Evolutionary conservation across 2,329 filamentous ascomycete genomes (phyloP).

Genomic region (Talaromyces rugulosus): DNA sequence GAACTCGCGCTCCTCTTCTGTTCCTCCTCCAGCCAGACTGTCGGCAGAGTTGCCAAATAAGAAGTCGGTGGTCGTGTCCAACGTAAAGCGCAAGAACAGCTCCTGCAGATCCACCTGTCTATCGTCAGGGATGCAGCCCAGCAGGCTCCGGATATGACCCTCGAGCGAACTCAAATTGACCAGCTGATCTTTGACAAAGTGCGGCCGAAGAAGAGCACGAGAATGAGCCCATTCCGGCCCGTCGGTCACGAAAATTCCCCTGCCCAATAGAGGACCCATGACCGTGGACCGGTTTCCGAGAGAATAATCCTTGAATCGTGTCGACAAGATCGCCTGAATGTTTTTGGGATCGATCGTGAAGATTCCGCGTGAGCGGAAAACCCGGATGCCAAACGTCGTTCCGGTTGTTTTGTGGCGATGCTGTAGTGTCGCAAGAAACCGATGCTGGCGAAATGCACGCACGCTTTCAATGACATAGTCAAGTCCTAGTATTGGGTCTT

Average conservation of each 20-base stretch:
- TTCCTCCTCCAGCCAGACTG: too few species aligned
- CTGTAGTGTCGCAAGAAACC: too few species aligned
- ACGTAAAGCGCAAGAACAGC: slow-evolving; percentile 61
- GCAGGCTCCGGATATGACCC: slow-evolving; percentile 53
- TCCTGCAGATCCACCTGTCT: slow-evolving; percentile 57
- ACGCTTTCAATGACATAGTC: too few species aligned
- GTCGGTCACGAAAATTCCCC: slow-evolving; percentile 49
- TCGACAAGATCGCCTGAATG: slow-evolving; percentile 78
- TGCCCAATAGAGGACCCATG: slow-evolving; percentile 40
- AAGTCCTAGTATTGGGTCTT: too few species aligned
- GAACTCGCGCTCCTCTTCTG: too few species aligned
- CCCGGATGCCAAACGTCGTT: too few species aligned
- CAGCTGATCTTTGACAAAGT: slow-evolving; percentile 69
- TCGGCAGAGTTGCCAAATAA: slow-evolving; percentile 52
- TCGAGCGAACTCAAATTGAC: slow-evolving; percentile 57
- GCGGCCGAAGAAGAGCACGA: slow-evolving; percentile 73
- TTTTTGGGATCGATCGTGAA: slow-evolving; percentile 50
- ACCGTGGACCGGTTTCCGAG: slow-evolving; percentile 19
- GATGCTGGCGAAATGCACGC: too few species aligned
- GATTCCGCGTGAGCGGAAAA: not conserved
- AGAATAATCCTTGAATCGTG: slow-evolving; percentile 76
- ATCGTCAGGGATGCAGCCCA: slow-evolving; percentile 53
- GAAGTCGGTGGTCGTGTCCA: slow-evolving; percentile 66
- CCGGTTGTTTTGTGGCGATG: too few species aligned
- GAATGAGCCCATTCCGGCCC: slow-evolving; percentile 53